Conservation (phyloP, 495 filamentous ascomycete genomes). For the Aspergillus sclerotioniger region DNA sequence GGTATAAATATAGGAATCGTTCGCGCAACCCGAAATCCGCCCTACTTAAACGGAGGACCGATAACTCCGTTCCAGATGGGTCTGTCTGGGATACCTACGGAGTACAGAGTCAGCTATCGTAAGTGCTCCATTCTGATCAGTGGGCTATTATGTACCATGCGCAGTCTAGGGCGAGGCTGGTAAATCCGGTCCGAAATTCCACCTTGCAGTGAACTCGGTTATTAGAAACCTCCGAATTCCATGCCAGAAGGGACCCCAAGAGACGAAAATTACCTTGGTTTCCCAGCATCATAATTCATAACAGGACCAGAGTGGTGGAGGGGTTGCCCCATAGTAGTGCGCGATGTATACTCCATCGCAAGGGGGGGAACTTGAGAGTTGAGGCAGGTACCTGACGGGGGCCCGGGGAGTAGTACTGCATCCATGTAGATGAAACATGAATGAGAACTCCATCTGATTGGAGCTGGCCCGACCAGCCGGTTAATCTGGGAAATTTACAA, state of each 20-base stretch:
- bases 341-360: not conserved
- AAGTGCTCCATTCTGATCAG: not conserved
- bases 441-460: constrained; percentile 2
- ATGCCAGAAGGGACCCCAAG: not conserved
- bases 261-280: not conserved
- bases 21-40: constrained; percentile 7
- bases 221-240: not conserved
- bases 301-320: not conserved
- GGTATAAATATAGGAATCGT: not conserved
- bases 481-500: constrained; percentile 10
- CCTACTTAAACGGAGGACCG: not conserved
- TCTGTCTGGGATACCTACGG: not conserved
- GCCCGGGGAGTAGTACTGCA: not conserved
- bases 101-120: not conserved
- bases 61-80: not conserved
- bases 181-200: not conserved
- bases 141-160: not conserved
- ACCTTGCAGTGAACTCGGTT: not conserved
- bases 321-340: not conserved
- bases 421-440: constrained; percentile 16
- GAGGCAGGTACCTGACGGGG: not conserved
- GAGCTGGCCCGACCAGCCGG: not conserved
- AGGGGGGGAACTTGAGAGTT: no score
- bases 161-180: constrained; percentile 13
- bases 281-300: not conserved